Conservation (phyloP, 2,329 filamentous ascomycete genomes). For the Thyridium curvatum region DNA sequence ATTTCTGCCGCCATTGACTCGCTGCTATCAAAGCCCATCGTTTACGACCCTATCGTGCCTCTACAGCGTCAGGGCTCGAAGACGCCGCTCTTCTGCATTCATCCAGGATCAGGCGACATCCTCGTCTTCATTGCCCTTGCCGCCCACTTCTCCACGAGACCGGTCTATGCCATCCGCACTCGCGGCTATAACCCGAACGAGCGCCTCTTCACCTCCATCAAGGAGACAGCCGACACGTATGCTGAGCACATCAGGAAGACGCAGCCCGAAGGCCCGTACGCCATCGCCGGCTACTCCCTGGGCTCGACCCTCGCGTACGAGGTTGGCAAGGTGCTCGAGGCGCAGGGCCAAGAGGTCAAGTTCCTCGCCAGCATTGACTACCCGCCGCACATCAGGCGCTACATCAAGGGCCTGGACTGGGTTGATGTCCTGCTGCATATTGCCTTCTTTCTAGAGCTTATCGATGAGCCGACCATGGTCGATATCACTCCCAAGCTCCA, state of each 20-base stretch:
- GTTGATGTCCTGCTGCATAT: slow-evolving; percentile 30
- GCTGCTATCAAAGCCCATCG: slow-evolving; percentile 7
- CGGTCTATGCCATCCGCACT: slow-evolving; percentile 39
- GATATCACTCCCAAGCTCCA: slow-evolving; percentile 14
- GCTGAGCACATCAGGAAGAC: slow-evolving; percentile 25
- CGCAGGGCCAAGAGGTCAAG: slow-evolving; percentile 24
- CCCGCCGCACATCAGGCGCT: slow-evolving; percentile 38
- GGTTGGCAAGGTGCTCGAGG: slow-evolving; percentile 36
- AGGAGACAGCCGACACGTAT: slow-evolving; percentile 34
- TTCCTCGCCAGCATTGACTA: slow-evolving; percentile 41
- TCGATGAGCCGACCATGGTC: slow-evolving; percentile 19
- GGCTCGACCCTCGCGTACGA: slow-evolving; percentile 45
- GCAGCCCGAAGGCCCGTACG: slow-evolving; percentile 45
- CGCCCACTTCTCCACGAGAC: slow-evolving; percentile 28
- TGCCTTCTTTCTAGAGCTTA: slow-evolving; percentile 29
- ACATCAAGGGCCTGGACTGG: slow-evolving; percentile 32
- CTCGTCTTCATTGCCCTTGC: slow-evolving; percentile 31
- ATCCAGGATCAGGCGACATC: slow-evolving; percentile 34
- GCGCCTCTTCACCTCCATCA: slow-evolving; percentile 25
- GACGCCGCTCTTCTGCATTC: slow-evolving; percentile 31
- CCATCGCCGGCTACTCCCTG: slow-evolving; percentile 44
- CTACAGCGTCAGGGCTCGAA: slow-evolving; percentile 22
- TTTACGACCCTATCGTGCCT: slow-evolving; percentile 27
- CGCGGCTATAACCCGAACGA: slow-evolving; percentile 33
- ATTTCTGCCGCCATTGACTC: no score